These are phyloP conservation scores for Clarireedia monteithiana DNA, from an alignment of 2,329 filamentous ascomycete genomes.

Conservation along the genomic window DNA sequence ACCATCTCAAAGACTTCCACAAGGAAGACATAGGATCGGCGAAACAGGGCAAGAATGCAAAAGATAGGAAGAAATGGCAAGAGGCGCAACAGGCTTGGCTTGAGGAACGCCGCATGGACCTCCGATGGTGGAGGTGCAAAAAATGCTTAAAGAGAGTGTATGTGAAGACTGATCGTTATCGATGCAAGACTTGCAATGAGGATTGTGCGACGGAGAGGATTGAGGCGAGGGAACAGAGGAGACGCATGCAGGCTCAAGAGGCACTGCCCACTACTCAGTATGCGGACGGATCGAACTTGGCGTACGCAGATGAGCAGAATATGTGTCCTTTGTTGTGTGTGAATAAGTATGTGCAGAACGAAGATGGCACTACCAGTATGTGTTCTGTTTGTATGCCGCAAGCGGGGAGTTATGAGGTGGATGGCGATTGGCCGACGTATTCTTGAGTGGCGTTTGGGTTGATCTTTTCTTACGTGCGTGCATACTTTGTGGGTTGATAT, in stretches of 20 bases:
- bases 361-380: no score
- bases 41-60: conserved; percentile 14
- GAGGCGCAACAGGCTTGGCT: conserved; percentile 19
- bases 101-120: conserved; percentile 15
- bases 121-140: conserved; percentile 23
- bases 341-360: no score
- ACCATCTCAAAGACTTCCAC: conserved; percentile 41
- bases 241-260: neutral
- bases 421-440: no score
- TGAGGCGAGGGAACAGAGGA: neutral
- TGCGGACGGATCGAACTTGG: no score
- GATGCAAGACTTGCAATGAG: conserved; percentile 18
- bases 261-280: neutral
- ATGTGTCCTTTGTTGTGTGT: no score
- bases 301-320: no score
- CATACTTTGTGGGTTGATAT: no score
- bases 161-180: conserved; percentile 15
- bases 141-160: conserved; percentile 20
- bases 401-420: no score
- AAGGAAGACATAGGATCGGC: conserved; percentile 31
- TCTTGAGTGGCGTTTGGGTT: no score
- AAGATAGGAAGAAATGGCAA: conserved; percentile 8
- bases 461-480: no score
- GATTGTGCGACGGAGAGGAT: conserved; percentile 18
- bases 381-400: no score